Evolutionary conservation across 2,329 filamentous ascomycete genomes (phyloP).

Genomic region (Fusarium veterinarium): DNA sequence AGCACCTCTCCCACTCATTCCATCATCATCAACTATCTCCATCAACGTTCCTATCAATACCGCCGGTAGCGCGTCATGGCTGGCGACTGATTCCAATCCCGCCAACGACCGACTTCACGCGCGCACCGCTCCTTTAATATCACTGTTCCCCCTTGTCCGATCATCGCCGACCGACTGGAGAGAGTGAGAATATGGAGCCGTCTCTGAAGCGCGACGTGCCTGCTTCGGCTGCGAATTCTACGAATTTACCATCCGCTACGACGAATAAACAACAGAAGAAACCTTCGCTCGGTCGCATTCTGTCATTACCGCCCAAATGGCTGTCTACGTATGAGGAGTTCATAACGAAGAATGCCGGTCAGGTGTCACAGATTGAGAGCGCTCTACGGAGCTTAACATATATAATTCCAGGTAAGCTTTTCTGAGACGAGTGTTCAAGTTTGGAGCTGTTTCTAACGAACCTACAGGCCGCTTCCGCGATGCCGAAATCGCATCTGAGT

Average conservation of each 20-base stretch:
- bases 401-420: slow-evolving; percentile 80
- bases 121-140: slow-evolving; percentile 25
- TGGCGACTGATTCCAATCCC: slow-evolving; percentile 18
- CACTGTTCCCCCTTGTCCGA: slow-evolving; percentile 2
- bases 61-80: slow-evolving; percentile 35
- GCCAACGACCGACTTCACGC: slow-evolving; percentile 23
- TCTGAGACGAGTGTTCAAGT: neutral
- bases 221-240: slow-evolving; percentile 35
- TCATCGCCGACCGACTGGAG: slow-evolving; percentile 2
- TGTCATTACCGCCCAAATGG: slow-evolving; percentile 73
- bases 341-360: slow-evolving; percentile 92
- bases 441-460: slow-evolving; percentile 9
- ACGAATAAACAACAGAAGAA: slow-evolving; percentile 28
- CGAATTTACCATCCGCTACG: slow-evolving; percentile 16
- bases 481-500: slow-evolving; percentile 94
- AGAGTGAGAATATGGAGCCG: slow-evolving; percentile 32
- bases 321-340: slow-evolving; percentile 84
- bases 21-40: slow-evolving; percentile 15
- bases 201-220: slow-evolving; percentile 35
- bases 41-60: slow-evolving; percentile 13
- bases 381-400: slow-evolving; percentile 93
- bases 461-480: slow-evolving; percentile 82
- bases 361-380: slow-evolving; percentile 95
- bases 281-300: slow-evolving; percentile 50
- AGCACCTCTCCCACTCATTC: neutral